phyloP scores from a whole-genome alignment of 31 red algal species.

The Bonnemaisonia californica region DNA sequence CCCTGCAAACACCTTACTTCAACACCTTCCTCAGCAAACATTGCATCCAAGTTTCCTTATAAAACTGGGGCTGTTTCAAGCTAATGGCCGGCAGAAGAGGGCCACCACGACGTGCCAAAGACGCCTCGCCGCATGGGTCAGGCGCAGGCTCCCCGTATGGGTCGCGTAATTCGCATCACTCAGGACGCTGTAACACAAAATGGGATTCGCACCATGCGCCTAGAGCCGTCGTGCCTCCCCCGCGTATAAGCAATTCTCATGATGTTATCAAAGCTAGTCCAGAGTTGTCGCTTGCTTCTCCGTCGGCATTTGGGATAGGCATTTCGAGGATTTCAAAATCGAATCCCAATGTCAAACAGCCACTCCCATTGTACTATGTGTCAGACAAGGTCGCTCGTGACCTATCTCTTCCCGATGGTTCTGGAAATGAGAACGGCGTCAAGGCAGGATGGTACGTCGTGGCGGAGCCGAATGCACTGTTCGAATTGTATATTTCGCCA shows the following conservation, averaged over 20 bases:
- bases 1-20: too few species aligned
- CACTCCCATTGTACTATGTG: background rate
- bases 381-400: background rate
- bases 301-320: background rate
- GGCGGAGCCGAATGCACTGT: background rate
- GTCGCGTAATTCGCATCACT: too few species aligned
- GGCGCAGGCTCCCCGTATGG: too few species aligned
- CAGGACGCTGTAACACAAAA: too few species aligned
- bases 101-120: too few species aligned
- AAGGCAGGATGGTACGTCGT: background rate
- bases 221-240: background rate
- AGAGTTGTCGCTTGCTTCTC: background rate
- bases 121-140: too few species aligned
- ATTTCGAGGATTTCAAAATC: background rate
- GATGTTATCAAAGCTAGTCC: background rate
- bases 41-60: too few species aligned
- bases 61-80: too few species aligned
- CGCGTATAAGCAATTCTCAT: background rate
- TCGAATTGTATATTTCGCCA: background rate
- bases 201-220: background rate
- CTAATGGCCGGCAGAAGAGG: too few species aligned
- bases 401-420: background rate
- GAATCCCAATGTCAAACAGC: background rate
- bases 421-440: background rate
- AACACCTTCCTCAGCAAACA: too few species aligned